A percentile compares a stretch with the other conserved stretches of the same genome.
Evolutionary conservation across 257 asterid genomes (phyloP).

Genomic region (Ligustrum vulgare): DNA sequence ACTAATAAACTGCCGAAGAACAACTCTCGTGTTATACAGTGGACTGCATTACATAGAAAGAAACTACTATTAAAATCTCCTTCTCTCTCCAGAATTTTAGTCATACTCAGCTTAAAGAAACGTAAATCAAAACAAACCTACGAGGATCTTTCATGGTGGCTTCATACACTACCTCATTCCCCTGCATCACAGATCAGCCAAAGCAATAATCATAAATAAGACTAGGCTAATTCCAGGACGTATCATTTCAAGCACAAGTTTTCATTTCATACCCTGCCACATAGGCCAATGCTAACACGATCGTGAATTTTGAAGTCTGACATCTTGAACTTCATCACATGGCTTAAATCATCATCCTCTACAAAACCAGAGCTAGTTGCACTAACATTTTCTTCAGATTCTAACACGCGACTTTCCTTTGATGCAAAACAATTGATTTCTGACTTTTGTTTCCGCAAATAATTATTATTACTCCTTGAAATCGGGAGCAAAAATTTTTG

Average conservation of each 20-base stretch:
- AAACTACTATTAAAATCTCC: slow-evolving; percentile 22
- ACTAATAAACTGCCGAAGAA: slow-evolving; percentile 65
- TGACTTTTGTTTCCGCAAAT: slow-evolving; percentile 24
- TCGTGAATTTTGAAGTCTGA: slow-evolving; percentile 75
- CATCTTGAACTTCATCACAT: slow-evolving; percentile 78
- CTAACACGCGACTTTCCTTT: slow-evolving; percentile 37
- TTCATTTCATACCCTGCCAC: slow-evolving; percentile 55
- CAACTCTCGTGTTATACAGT: slow-evolving; percentile 68
- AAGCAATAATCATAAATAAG: slow-evolving; percentile 1
- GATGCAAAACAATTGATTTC: slow-evolving; percentile 45
- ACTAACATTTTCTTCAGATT: slow-evolving; percentile 39
- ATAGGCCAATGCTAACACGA: slow-evolving; percentile 81
- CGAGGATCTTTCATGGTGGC: slow-evolving; percentile 73
- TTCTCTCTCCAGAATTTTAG: slow-evolving; percentile 1
- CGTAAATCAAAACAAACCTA: slow-evolving; percentile 50
- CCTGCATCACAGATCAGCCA: slow-evolving; percentile 44
- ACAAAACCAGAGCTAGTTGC: slow-evolving; percentile 30
- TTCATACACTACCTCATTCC: slow-evolving; percentile 78
- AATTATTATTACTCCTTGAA: slow-evolving; percentile 6
- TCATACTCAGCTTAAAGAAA: slow-evolving; percentile 7
- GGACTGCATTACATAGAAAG: slow-evolving; percentile 65
- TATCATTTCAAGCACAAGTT: background rate
- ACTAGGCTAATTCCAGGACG: slow-evolving; percentile 1
- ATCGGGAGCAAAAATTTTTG: slow-evolving; percentile 30
- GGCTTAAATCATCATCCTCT: slow-evolving; percentile 74